Evolutionary conservation across 73 alveolate species (phyloP).

Genomic region (Paramecium bursaria): DNA sequence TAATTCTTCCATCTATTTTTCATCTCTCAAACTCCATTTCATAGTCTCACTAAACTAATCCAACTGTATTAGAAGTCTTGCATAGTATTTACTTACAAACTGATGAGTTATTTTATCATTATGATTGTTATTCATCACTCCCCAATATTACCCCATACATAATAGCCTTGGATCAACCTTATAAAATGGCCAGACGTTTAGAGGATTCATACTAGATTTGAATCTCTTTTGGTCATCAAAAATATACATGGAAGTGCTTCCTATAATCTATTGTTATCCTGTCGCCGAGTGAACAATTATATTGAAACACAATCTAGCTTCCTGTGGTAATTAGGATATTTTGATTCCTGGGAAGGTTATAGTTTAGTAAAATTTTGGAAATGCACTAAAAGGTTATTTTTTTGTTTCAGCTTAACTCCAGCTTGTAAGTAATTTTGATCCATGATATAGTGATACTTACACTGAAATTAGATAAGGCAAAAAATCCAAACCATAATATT

Average conservation of each 20-base stretch:
- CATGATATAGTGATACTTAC: conserved; percentile 70
- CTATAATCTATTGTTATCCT: conserved; percentile 69
- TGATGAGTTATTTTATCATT: neutral
- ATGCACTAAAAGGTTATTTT: conserved; percentile 66
- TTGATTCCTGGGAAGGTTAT: conserved; percentile 66
- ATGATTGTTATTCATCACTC: conserved; percentile 41
- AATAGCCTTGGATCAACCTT: conserved; percentile 66
- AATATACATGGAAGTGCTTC: conserved; percentile 71
- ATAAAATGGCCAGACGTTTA: conserved; percentile 76
- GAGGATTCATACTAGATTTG: conserved; percentile 55
- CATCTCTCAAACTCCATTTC: conserved; percentile 70
- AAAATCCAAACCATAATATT: conserved; percentile 63
- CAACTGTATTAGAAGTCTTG: conserved; percentile 64
- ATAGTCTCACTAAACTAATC: conserved; percentile 66
- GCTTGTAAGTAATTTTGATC: conserved; percentile 59
- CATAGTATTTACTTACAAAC: conserved; percentile 53
- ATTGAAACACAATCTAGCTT: conserved; percentile 73
- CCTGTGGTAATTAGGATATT: conserved; percentile 74
- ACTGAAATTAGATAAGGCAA: conserved; percentile 69
- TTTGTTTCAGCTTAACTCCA: conserved; percentile 67
- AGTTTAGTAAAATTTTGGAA: conserved; percentile 65
- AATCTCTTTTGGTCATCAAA: conserved; percentile 68
- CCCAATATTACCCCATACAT: conserved; percentile 75
- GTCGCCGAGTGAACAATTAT: conserved; percentile 66
- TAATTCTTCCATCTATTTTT: conserved; percentile 67